Percentiles rank a stretch among this genome's conserved stretches.
Evolutionary conservation across 345 rosid species (phyloP).

Genomic region (Citrus maxima): DNA sequence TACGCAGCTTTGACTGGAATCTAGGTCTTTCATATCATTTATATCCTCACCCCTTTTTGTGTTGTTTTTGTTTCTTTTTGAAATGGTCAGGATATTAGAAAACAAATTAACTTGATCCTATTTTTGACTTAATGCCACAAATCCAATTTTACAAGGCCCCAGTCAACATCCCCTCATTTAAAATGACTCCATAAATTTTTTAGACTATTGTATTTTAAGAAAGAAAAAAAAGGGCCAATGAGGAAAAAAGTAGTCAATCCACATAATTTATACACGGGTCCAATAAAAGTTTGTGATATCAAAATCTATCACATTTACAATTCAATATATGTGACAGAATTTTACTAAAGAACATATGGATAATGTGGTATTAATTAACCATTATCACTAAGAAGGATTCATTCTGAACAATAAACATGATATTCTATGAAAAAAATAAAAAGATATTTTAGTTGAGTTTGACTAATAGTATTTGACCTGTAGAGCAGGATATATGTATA

Average conservation of each 20-base stretch:
- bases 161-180: neutral
- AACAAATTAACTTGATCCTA: neutral
- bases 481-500: neutral
- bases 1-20: slow-evolving; percentile 2
- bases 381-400: neutral
- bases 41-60: neutral
- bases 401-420: neutral
- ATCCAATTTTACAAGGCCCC: neutral
- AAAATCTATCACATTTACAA: neutral
- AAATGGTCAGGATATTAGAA: neutral
- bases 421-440: neutral
- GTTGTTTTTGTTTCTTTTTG: neutral
- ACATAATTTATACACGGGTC: neutral
- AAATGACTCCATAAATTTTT: neutral
- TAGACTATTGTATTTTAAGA: neutral
- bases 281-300: neutral
- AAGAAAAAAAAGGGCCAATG: neutral
- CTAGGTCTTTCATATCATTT: neutral
- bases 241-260: neutral
- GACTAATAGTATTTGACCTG: neutral
- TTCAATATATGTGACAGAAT: neutral
- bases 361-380: too few relatives aligned
- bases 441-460: too few relatives aligned
- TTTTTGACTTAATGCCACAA: neutral
- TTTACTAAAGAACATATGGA: neutral